Evolutionary conservation across 163 green algal genomes (phyloP).

Genomic region (Scenedesmus sp.): DNA sequence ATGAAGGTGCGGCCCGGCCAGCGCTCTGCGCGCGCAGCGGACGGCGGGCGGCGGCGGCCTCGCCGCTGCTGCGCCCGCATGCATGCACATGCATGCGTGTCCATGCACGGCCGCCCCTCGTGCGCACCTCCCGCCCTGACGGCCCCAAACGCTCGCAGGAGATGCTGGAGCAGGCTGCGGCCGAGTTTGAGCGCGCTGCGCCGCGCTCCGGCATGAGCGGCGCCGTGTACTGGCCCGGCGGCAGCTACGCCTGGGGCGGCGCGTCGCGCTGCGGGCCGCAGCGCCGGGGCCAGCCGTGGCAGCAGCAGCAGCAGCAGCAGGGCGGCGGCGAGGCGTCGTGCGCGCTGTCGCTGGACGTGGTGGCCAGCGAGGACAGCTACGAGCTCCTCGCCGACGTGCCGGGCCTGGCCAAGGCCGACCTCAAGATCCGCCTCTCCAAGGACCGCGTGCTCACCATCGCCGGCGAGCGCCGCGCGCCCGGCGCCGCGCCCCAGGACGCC

Average conservation of each 20-base stretch:
- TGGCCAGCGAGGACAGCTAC: not conserved
- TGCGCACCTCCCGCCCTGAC: too few relatives aligned
- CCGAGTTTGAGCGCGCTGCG: too few relatives aligned
- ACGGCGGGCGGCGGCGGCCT: too few relatives aligned
- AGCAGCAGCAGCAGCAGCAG: conserved; percentile 4
- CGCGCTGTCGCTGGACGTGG: conserved; percentile 24
- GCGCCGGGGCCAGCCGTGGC: not conserved
- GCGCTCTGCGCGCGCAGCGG: too few relatives aligned
- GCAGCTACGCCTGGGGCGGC: conserved; percentile 5
- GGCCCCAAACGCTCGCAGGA: too few relatives aligned
- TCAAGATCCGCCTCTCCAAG: conserved; percentile 38
- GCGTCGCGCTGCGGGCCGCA: not conserved
- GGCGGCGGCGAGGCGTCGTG: not conserved
- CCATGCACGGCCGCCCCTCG: too few relatives aligned
- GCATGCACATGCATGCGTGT: too few relatives aligned
- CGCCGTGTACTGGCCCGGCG: conserved; percentile 32
- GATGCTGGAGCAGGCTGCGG: too few relatives aligned
- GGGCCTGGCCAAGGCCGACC: conserved; percentile 32
- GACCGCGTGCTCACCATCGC: conserved; percentile 20
- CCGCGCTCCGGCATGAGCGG: conserved; percentile 17
- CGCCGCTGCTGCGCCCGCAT: too few relatives aligned
- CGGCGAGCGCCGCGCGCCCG: conserved; percentile 11
- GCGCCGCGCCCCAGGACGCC: too few relatives aligned
- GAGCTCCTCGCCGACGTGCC: conserved; percentile 25
- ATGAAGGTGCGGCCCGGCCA: too few relatives aligned